phyloP scores from a whole-genome alignment of 257 asterid genomes.

The Asclepias syriaca region DNA sequence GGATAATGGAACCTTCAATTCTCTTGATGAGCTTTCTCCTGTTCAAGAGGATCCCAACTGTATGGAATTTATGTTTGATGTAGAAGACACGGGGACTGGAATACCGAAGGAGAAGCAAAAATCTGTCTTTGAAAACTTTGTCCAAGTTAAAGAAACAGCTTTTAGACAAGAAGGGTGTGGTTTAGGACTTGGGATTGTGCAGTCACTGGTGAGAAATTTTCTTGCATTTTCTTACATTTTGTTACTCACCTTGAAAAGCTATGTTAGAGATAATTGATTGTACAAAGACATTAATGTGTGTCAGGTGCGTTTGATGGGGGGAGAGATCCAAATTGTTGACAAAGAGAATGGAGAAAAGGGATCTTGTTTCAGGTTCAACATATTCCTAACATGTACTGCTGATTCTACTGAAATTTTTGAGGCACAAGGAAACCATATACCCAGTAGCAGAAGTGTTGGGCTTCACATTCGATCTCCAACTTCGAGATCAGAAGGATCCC shows the following conservation, averaged over 20 bases:
- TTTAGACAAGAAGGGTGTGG: conserved; percentile 63
- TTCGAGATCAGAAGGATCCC: conserved; percentile 11
- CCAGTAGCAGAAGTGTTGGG: conserved; percentile 3
- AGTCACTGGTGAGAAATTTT: conserved; percentile 55
- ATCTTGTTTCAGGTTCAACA: conserved; percentile 41
- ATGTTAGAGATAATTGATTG: background rate
- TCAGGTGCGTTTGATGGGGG: conserved; percentile 75
- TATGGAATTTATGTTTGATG: conserved; percentile 64
- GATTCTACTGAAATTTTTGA: conserved; percentile 11
- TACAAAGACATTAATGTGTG: background rate
- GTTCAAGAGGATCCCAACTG: conserved; percentile 19
- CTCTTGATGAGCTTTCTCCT: conserved; percentile 6
- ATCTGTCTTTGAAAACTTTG: conserved; percentile 69
- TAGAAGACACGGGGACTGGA: conserved; percentile 71
- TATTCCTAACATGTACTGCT: background rate
- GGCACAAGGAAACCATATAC: conserved; percentile 11
- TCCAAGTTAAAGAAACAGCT: conserved; percentile 60
- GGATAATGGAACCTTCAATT: conserved; percentile 7
- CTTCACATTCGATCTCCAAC: conserved; percentile 1
- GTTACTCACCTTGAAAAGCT: background rate
- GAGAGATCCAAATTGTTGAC: conserved; percentile 58
- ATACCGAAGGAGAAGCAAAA: conserved; percentile 63
- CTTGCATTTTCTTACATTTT: background rate
- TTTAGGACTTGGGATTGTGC: conserved; percentile 77
- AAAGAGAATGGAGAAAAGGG: conserved; percentile 54